Evolutionary conservation across 306 rosid species (phyloP).

Genomic region (Pyrus communis): DNA sequence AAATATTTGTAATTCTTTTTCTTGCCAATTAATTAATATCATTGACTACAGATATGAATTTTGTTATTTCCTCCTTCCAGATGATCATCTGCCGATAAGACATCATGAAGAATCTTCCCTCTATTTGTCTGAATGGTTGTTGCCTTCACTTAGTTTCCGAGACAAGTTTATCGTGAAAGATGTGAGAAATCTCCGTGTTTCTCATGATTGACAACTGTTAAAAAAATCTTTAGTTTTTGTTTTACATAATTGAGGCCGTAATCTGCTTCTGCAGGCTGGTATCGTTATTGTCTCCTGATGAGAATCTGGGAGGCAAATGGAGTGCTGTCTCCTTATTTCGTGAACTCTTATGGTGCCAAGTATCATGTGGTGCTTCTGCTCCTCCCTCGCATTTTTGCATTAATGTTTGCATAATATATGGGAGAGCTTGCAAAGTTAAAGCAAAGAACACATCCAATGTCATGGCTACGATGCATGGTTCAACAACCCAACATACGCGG

Average conservation of each 20-base stretch:
- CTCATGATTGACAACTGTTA: conserved; percentile 6
- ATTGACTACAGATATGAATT: conserved; percentile 3
- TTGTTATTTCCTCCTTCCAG: conserved; percentile 35
- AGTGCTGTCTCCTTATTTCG: neutral
- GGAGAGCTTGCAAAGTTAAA: too few relatives aligned
- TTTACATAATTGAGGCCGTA: conserved; percentile 1
- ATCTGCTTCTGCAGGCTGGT: conserved; percentile 46
- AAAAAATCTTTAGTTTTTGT: neutral
- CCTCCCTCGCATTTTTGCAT: too few relatives aligned
- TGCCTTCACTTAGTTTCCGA: conserved; percentile 39
- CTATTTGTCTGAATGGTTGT: conserved; percentile 67
- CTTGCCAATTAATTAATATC: neutral
- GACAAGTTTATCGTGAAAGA: conserved; percentile 65
- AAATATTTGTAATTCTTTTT: neutral
- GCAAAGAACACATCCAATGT: too few relatives aligned
- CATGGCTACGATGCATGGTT: too few relatives aligned
- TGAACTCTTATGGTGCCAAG: neutral
- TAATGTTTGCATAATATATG: too few relatives aligned
- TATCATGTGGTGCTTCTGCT: neutral
- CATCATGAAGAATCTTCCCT: conserved; percentile 31
- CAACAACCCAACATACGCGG: too few relatives aligned
- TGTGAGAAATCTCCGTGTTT: conserved; percentile 33
- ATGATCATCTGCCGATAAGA: conserved; percentile 30
- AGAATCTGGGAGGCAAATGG: neutral
- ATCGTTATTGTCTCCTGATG: conserved; percentile 37